Evolutionary conservation across 2,329 filamentous ascomycete species (phyloP).

Genomic region (Rhinocladiella mackenziei): DNA sequence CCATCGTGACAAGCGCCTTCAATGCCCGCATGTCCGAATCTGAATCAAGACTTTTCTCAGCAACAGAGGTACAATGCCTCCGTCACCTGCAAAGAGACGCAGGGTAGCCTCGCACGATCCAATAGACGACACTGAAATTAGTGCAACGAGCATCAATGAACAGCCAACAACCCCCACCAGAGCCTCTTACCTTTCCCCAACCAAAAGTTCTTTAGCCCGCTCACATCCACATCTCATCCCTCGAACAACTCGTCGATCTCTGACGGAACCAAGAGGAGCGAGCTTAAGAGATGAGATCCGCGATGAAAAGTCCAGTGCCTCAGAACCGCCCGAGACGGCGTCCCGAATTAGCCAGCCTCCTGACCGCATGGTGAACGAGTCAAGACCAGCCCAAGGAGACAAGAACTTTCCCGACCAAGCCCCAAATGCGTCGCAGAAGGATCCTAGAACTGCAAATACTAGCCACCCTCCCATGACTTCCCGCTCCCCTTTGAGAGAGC

Average conservation of each 20-base stretch:
- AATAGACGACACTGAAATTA: too few species aligned
- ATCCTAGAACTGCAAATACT: not conserved
- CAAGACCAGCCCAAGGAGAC: not conserved
- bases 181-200: constrained; percentile 30
- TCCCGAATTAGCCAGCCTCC: not conserved
- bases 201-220: constrained; percentile 30
- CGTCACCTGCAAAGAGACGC: constrained; percentile 23
- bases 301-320: not conserved
- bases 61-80: constrained; percentile 9
- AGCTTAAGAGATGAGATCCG: constrained; percentile 21
- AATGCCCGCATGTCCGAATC: not conserved
- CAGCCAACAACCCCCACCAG: constrained; percentile 24
- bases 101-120: constrained; percentile 6
- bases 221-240: constrained; percentile 28
- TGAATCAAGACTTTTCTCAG: not conserved
- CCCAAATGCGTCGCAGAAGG: not conserved
- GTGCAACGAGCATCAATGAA: not conserved
- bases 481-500: constrained; percentile 4
- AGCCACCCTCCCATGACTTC: not conserved
- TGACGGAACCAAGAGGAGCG: constrained; percentile 14
- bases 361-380: not conserved
- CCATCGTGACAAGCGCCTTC: not conserved
- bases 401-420: constrained; percentile 1
- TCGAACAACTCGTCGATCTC: constrained; percentile 9
- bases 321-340: not conserved